These are phyloP conservation scores for Trichosporon asahii DNA, from an alignment of 1,284 basidiomycete genomes.

Conservation along the genomic window DNA sequence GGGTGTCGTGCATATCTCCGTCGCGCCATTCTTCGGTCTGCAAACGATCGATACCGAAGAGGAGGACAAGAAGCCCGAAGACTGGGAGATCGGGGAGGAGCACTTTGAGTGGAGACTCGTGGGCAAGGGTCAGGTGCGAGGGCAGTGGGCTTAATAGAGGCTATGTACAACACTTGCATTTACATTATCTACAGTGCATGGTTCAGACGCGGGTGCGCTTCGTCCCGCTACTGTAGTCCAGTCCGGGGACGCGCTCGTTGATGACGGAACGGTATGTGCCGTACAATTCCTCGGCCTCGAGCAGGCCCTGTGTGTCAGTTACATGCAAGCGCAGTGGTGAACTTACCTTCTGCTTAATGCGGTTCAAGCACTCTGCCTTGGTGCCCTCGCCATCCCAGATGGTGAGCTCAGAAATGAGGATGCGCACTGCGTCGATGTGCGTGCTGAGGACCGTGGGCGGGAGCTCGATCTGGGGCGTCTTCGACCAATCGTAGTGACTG, in stretches of 20 bases:
- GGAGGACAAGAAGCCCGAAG: conserved; percentile 13
- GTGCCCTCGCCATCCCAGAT: background rate
- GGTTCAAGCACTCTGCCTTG: background rate
- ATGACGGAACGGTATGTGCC: background rate
- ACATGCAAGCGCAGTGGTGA: no score
- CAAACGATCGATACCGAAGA: conserved; percentile 16
- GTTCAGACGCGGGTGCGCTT: background rate
- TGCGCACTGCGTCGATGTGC: background rate
- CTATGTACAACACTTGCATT: background rate
- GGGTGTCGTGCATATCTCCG: conserved; percentile 64
- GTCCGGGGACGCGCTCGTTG: background rate
- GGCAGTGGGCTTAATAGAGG: conserved; percentile 19
- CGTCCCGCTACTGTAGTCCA: background rate
- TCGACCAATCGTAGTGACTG: background rate
- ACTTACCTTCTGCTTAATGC: background rate
- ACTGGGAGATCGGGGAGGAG: conserved; percentile 40
- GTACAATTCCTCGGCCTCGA: background rate
- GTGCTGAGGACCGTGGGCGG: background rate
- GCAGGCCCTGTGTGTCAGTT: background rate
- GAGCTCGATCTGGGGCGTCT: background rate
- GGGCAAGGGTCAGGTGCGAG: conserved; percentile 44
- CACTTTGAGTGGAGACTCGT: conserved; percentile 44
- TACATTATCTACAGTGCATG: background rate
- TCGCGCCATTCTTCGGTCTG: conserved; percentile 60
- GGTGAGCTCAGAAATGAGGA: background rate